These are phyloP conservation scores for Globisporangium carolinianum DNA, from an alignment of 352 stramenopile species.

Conservation along the genomic window DNA sequence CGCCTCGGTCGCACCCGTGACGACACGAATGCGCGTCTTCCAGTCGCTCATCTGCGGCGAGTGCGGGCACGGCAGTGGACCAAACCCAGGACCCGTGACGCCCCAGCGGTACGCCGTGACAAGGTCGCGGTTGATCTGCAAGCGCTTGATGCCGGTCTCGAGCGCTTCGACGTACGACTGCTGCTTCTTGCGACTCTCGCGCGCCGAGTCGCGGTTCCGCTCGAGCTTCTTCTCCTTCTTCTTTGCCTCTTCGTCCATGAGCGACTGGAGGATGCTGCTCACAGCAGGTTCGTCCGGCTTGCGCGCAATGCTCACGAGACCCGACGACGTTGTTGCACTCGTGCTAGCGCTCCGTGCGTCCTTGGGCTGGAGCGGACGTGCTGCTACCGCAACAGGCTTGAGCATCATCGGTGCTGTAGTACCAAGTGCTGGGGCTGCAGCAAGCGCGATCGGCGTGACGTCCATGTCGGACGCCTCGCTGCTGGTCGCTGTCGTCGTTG, in stretches of 20 bases:
- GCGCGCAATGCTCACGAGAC: slow-evolving; percentile 65
- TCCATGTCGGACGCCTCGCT: background rate
- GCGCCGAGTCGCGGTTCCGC: slow-evolving; percentile 80
- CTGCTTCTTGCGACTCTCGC: slow-evolving; percentile 81
- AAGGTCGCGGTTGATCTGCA: slow-evolving; percentile 79
- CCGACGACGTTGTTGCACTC: too few species aligned
- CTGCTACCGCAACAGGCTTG: slow-evolving; percentile 19
- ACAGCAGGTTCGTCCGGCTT: slow-evolving; percentile 77
- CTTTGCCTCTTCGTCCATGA: slow-evolving; percentile 85
- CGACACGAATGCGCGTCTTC: slow-evolving; percentile 53
- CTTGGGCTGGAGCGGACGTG: slow-evolving; percentile 37
- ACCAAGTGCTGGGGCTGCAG: slow-evolving; percentile 1
- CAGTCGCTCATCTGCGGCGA: slow-evolving; percentile 55
- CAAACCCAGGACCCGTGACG: slow-evolving; percentile 38
- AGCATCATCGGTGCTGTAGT: slow-evolving; percentile 9
- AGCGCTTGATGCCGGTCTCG: slow-evolving; percentile 80
- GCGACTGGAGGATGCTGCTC: slow-evolving; percentile 81
- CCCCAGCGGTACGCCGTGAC: slow-evolving; percentile 72
- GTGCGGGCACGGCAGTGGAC: slow-evolving; percentile 30
- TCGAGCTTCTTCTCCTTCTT: slow-evolving; percentile 89
- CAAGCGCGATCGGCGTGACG: slow-evolving; percentile 1
- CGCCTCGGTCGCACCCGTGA: slow-evolving; percentile 52
- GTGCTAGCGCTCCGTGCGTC: slow-evolving; percentile 4
- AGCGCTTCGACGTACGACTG: slow-evolving; percentile 84
- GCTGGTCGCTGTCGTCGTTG: too few species aligned